A percentile compares a stretch with the other conserved stretches of the same genome.
Conservation (phyloP, 768 basidiomycete genomes). For the Lepiota venenata region DNA sequence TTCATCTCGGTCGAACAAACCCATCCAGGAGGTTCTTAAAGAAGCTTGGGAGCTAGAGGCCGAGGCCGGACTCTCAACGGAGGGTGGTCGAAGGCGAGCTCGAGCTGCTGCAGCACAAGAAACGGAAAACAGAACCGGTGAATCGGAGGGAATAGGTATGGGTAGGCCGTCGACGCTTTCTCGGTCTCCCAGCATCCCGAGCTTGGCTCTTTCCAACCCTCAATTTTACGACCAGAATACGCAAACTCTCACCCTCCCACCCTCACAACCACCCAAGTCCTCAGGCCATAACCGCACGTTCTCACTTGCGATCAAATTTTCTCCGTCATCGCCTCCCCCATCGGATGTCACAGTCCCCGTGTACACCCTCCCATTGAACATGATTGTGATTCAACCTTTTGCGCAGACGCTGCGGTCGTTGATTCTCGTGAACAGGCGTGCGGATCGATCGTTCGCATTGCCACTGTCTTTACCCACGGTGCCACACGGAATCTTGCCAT, state of each 20-base stretch:
- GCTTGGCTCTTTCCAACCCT: slow-evolving; percentile 41
- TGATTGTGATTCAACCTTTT: slow-evolving; percentile 59
- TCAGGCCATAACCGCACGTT: slow-evolving; percentile 58
- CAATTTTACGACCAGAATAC: slow-evolving; percentile 58
- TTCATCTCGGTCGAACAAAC: slow-evolving; percentile 10
- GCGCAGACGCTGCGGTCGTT: slow-evolving; percentile 56
- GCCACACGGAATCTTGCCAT: slow-evolving; percentile 47
- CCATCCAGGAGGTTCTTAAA: slow-evolving; percentile 39
- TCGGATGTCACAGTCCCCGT: slow-evolving; percentile 56
- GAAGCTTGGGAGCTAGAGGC: slow-evolving; percentile 83
- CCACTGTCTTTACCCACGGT: slow-evolving; percentile 34
- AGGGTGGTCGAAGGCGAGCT: slow-evolving; percentile 67
- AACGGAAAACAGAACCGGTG: slow-evolving; percentile 1
- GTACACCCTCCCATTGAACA: slow-evolving; percentile 63
- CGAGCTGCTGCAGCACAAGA: slow-evolving; percentile 42
- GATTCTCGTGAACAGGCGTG: slow-evolving; percentile 58
- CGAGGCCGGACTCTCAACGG: slow-evolving; percentile 70
- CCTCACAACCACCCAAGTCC: slow-evolving; percentile 47
- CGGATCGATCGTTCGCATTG: slow-evolving; percentile 61
- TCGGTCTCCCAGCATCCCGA: neutral
- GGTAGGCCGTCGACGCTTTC: slow-evolving; percentile 19
- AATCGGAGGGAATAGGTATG: neutral
- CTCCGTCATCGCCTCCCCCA: slow-evolving; percentile 17
- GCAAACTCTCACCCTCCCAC: slow-evolving; percentile 65
- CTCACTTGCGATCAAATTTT: slow-evolving; percentile 41